phyloP scores from a whole-genome alignment of 202 grass and related monocot species.

The Zoysia matrella region DNA sequence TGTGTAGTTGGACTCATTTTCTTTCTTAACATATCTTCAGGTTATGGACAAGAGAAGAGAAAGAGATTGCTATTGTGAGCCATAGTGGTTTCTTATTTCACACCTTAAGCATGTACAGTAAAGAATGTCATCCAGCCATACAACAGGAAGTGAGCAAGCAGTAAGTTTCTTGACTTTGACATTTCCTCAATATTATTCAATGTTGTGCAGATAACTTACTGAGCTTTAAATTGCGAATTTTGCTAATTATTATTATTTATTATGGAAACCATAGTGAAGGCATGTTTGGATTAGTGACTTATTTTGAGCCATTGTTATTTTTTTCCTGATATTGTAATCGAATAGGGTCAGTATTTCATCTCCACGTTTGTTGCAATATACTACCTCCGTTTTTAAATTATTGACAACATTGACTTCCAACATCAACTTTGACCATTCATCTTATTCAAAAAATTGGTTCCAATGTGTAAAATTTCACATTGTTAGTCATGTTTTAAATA shows the following conservation, averaged over 20 bases:
- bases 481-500: no score
- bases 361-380: background rate
- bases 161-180: slow-evolving; percentile 52
- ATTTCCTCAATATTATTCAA: slow-evolving; percentile 4
- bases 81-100: slow-evolving; percentile 85
- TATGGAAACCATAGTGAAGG: background rate
- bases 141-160: slow-evolving; percentile 63
- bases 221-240: no score
- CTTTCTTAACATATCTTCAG: slow-evolving; percentile 46
- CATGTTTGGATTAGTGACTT: background rate
- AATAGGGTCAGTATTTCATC: background rate
- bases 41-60: slow-evolving; percentile 95
- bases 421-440: no score
- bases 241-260: background rate
- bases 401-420: no score
- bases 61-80: slow-evolving; percentile 87
- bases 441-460: no score
- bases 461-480: no score
- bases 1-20: slow-evolving; percentile 12
- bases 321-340: no score
- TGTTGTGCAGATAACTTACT: slow-evolving; percentile 8
- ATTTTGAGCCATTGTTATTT: background rate
- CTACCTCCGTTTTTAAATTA: no score
- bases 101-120: slow-evolving; percentile 70
- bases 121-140: slow-evolving; percentile 73